Base-by-base conservation (phyloP, 441 rosid species). In the Adansonia gregorii region DNA sequence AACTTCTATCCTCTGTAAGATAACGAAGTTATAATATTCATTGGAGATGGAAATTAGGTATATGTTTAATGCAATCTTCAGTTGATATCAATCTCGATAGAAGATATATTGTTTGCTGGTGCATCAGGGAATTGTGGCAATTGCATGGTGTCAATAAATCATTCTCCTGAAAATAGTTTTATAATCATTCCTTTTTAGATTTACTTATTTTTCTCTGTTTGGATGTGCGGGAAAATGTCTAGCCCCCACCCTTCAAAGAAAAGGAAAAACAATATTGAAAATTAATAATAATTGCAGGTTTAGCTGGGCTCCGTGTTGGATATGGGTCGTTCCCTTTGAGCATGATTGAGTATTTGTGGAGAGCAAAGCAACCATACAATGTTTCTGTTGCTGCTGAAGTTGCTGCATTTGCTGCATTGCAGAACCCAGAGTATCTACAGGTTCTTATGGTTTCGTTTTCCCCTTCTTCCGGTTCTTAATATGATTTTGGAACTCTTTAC, bases 301-400 rank as follows among this genome's bases (percentile, higher is more conserved):
- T 95, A 78, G 99, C 99, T 17, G 99, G 98, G 61, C 87, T 95
- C 0, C 86, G 97, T 7, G 95, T 94, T 76, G 99, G 99, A 70
- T 95, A 95, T 63, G 99, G 99, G 80, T 94, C 98, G 72, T 95
- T 95, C 80, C 97, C 98, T 39, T 77, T 84, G 78, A 91, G 97
- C 81, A 87, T 95, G 81, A 92, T 95, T 11, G 91, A 94, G 86
- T 94, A 87, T 85, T 76, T 92, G 59, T 94, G 98, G 97, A 88
- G 97, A 85, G 99, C 98, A 2, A 94, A 95, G 67, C 97, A 94
- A 43, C 99, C 98, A 10, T 95, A 94, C 67, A 95, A 94, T 77
- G 99, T 95, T 59, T 94, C 98, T n/a, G 97, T 95, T 77, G 92
- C 98, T 58, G 97, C 97, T 39, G 98, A 95, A 91, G 89, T 94